A percentile compares a stretch with the other conserved stretches of the same genome.
Evolutionary conservation across 1,284 basidiomycete genomes (phyloP).

Genomic region (Fomes fomentarius): DNA sequence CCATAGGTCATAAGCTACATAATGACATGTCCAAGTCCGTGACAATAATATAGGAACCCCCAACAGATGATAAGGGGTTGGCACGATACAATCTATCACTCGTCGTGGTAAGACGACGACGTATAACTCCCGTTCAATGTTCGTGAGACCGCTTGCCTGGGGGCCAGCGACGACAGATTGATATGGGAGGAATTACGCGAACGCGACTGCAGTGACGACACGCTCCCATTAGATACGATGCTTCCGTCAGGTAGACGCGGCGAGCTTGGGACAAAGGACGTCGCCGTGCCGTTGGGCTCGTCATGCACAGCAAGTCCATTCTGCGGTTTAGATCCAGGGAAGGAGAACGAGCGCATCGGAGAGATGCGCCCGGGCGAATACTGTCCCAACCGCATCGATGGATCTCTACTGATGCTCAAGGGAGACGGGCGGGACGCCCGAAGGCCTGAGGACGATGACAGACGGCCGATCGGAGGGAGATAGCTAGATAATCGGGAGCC

Average conservation of each 20-base stretch:
- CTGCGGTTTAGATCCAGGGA: constrained; percentile 23
- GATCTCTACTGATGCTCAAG: constrained; percentile 24
- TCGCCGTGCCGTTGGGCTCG: constrained; percentile 29
- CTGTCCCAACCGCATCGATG: constrained; percentile 27
- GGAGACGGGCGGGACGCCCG: constrained; percentile 27
- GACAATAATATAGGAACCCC: constrained; percentile 9
- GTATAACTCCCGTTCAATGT: constrained; percentile 32
- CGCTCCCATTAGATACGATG: constrained; percentile 34
- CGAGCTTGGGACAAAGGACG: constrained; percentile 33
- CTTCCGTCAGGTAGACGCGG: constrained; percentile 35
- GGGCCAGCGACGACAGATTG: constrained; percentile 54
- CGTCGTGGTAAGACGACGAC: constrained; percentile 22
- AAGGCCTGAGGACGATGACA: constrained; percentile 24
- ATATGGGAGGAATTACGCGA: constrained; percentile 69
- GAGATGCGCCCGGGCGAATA: constrained; percentile 32
- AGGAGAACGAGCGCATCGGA: constrained; percentile 33
- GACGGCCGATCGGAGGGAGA: constrained; percentile 23
- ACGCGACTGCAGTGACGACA: constrained; percentile 45
- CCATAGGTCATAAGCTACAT: constrained; percentile 16
- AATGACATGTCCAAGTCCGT: constrained; percentile 17
- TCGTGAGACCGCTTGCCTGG: constrained; percentile 45
- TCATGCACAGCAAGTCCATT: constrained; percentile 22
- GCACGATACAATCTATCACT: no score
- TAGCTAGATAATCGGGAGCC: constrained; percentile 26
- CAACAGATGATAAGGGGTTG: not conserved